Evolutionary conservation across 192 early-diverging fungal genomes (phyloP), one percentile per base, ranked within the genome.

Genomic region (Gigaspora rosea): DNA sequence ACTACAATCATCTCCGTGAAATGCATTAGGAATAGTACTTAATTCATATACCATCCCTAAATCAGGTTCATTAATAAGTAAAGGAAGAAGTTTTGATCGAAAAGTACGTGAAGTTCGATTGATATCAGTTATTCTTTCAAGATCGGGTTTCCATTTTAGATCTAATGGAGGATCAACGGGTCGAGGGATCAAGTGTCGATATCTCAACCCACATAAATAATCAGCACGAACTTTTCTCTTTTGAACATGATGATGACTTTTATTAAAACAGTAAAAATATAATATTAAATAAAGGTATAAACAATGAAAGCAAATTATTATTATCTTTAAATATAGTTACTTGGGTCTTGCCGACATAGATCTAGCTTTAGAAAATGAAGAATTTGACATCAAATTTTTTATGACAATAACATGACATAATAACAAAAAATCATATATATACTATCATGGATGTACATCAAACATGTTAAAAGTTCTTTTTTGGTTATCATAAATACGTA

Each of bases 11-110:
- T 27, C 27, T 27, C 27, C 27, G 1, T 27, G 27, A 27, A 27
- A 27, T 9, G 58, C 52, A 33, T 16, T 48, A 3, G 50, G 27
- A 27, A 58, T 18, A 41, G 13, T 18, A 46, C 71, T 73, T 11
- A 73, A 36, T 15, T 73, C 71, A 3, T 32, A 58, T 20, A n/a
- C 33, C 71, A 73, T 73, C 35, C 71, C 71, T 10, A 73, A 3
- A 27, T 54, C 48, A 41, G 48, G 13, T 33, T 73, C 71, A 22
- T 27, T 27, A 27, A 27, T 73, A 27, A 73, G 32, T 73, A 73
- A 20, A 47, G 71, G 32, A 3, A 73, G 35, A 15, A 20, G 71
- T 46, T 32, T 36, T 11, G 64, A 6, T 48, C 41, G 64, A 41
- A 66, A 36, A 9, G 64, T 47, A 13, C 36, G 47, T 27, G 36